Conservation (phyloP, 495 filamentous ascomycete genomes). For the Podospora anserina region DNA sequence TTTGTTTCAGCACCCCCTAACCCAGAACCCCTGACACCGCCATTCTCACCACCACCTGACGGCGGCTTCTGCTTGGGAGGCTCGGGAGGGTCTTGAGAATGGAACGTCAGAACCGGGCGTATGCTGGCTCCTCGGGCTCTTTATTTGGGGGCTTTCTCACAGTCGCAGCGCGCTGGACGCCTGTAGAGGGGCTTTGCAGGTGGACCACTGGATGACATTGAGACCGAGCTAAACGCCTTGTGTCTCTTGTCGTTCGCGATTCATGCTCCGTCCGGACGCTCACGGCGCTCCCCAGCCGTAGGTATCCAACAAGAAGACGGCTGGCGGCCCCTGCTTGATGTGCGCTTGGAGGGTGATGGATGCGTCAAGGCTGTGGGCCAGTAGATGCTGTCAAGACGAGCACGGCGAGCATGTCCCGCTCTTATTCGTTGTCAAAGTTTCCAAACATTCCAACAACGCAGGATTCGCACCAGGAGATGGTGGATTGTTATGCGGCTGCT, state of each 20-base stretch:
- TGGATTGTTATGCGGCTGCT: conserved; percentile 27
- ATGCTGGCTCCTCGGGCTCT: not conserved
- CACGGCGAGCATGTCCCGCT: not conserved
- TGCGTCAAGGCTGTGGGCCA: conserved; percentile 30
- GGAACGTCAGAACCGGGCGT: conserved; percentile 27
- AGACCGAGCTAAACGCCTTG: conserved; percentile 4
- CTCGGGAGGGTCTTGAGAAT: conserved; percentile 17
- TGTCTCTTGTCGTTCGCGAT: conserved; percentile 4
- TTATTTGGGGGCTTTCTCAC: not conserved
- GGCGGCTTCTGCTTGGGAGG: conserved; percentile 11
- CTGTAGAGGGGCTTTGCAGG: not conserved
- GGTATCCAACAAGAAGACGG: not conserved
- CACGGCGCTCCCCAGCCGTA: not conserved
- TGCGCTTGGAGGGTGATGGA: conserved; percentile 18
- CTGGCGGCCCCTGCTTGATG: conserved; percentile 25
- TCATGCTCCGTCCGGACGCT: conserved; percentile 11
- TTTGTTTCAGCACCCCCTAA: conserved; percentile 40
- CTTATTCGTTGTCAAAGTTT: conserved; percentile 26
- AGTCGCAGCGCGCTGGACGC: not conserved
- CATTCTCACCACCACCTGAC: conserved; percentile 12
- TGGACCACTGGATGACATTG: not conserved
- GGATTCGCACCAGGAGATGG: conserved; percentile 10
- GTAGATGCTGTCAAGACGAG: conserved; percentile 18
- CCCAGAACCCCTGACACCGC: conserved; percentile 26
- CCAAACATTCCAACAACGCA: conserved; percentile 22